A percentile compares a stretch with the other conserved stretches of the same genome.
Conservation (phyloP, 192 early-diverging fungal species). For the Gamsiella multidivaricata region DNA sequence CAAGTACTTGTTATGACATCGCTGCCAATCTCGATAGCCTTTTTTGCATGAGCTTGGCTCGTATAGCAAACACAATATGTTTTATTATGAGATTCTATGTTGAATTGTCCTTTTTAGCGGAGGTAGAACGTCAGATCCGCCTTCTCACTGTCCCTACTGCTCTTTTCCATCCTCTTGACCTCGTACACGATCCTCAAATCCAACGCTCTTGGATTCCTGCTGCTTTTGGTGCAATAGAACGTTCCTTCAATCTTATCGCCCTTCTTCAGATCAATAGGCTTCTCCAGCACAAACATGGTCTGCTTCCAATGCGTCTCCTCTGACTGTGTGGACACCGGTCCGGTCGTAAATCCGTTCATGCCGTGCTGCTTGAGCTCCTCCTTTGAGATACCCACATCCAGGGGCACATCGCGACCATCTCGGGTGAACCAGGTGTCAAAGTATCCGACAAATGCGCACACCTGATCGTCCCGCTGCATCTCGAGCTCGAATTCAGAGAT, state of each 20-base stretch:
- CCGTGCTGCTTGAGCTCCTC: conserved; percentile 28
- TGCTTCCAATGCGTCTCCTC: conserved; percentile 99
- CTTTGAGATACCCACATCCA: conserved; percentile 55
- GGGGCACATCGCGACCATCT: conserved; percentile 86
- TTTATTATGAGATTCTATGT: not conserved
- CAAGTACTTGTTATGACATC: too few species aligned
- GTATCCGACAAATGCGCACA: conserved; percentile 95
- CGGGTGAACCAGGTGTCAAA: conserved; percentile 97
- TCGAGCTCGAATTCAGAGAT: conserved; percentile 83
- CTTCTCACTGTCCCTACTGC: conserved; percentile 19
- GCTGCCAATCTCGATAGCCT: too few species aligned
- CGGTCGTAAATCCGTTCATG: conserved; percentile 62
- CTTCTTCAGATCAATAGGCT: conserved; percentile 71
- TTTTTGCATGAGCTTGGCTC: too few species aligned
- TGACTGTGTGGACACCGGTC: conserved; percentile 83
- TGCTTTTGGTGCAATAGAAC: conserved; percentile 44
- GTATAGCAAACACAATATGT: too few species aligned
- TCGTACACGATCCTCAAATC: conserved; percentile 52
- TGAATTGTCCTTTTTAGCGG: conserved; percentile 20
- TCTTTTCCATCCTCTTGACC: conserved; percentile 14
- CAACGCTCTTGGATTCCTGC: conserved; percentile 38
- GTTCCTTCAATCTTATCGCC: conserved; percentile 48
- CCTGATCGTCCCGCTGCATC: conserved; percentile 83
- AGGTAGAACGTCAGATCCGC: conserved; percentile 43
- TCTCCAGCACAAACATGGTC: conserved; percentile 94